These are phyloP conservation scores for Aspergillus japonicus DNA, from an alignment of 2,329 filamentous ascomycete species.

Conservation along the genomic window DNA sequence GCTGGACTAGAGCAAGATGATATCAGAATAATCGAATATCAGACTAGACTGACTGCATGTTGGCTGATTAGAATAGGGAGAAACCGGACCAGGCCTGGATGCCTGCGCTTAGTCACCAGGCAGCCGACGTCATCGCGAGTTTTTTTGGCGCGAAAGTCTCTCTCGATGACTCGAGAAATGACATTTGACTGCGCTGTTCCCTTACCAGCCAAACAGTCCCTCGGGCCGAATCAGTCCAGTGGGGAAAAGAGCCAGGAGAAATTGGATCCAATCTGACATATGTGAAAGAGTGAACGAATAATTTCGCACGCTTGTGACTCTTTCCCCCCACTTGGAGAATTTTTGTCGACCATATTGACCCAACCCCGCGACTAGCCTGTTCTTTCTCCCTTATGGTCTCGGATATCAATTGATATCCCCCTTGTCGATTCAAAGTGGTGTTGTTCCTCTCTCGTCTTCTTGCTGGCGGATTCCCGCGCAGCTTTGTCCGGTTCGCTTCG, in stretches of 20 bases:
- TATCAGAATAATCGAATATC: neutral
- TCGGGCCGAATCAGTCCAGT: neutral
- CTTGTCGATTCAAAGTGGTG: conserved; percentile 27
- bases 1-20: neutral
- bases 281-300: neutral
- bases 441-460: conserved; percentile 22
- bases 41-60: neutral
- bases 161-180: neutral
- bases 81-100: neutral
- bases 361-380: neutral
- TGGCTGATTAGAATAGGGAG: neutral
- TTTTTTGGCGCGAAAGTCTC: conserved; percentile 10
- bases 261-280: neutral
- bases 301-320: neutral
- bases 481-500: conserved; percentile 21
- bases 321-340: neutral
- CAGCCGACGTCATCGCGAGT: conserved; percentile 19
- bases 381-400: neutral
- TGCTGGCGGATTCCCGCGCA: conserved; percentile 33
- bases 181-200: neutral
- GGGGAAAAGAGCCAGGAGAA: conserved; percentile 1
- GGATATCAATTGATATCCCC: conserved; percentile 2
- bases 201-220: neutral
- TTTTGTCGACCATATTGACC: neutral
- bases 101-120: conserved; percentile 17